phyloP scores from a whole-genome alignment of 164 flowering plant species.

The Vitis riparia region DNA sequence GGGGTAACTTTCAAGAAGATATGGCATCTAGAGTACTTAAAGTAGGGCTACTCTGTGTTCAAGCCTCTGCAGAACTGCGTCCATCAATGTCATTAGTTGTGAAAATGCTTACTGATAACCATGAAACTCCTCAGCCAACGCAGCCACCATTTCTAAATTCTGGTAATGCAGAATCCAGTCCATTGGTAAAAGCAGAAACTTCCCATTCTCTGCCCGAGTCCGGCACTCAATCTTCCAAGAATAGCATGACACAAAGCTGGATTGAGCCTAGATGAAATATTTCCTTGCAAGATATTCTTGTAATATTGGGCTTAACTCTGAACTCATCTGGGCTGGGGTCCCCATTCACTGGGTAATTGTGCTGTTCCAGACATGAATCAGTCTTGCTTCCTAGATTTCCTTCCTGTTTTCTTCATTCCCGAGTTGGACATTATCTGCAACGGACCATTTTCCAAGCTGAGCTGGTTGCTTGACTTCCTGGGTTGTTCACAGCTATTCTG shows the following conservation, averaged over 20 bases:
- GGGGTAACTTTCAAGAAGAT: conserved; percentile 41
- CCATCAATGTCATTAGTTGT: conserved; percentile 81
- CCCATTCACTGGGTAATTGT: too few relatives aligned
- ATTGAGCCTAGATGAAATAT: conserved; percentile 50
- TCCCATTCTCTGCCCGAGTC: conserved; percentile 31
- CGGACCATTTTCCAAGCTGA: too few relatives aligned
- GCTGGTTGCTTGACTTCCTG: too few relatives aligned
- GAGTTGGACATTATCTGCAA: too few relatives aligned
- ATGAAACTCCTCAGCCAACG: conserved; percentile 52
- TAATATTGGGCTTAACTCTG: background rate
- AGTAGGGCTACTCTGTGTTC: conserved; percentile 73
- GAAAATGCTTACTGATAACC: conserved; percentile 46
- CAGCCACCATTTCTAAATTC: conserved; percentile 72
- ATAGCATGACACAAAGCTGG: conserved; percentile 44
- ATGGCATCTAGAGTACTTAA: conserved; percentile 56
- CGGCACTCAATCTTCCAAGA: conserved; percentile 47
- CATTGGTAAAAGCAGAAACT: background rate
- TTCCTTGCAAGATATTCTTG: background rate
- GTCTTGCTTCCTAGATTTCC: too few relatives aligned
- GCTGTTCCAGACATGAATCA: too few relatives aligned
- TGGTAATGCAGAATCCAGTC: conserved; percentile 12
- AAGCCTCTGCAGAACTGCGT: conserved; percentile 69
- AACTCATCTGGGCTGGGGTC: background rate
- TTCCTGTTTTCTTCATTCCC: too few relatives aligned
- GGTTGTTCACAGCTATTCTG: too few relatives aligned